phyloP scores from a whole-genome alignment of 768 basidiomycete genomes.

The Phlebiopsis gigantea region DNA sequence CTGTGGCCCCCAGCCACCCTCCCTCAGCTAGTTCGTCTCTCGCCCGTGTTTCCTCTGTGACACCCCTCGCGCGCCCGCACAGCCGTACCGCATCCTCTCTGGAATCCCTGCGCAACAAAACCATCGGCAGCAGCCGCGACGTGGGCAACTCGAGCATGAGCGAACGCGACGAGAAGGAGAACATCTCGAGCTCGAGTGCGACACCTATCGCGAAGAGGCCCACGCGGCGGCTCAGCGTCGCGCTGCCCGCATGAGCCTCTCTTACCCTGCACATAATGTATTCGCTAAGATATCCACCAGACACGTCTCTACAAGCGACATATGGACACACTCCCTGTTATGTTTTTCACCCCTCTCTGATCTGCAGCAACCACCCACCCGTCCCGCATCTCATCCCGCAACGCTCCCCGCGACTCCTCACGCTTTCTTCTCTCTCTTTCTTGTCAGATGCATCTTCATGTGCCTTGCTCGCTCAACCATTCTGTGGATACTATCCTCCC shows the following conservation, averaged over 20 bases:
- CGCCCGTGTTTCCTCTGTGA: slow-evolving; percentile 16
- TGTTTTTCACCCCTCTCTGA: background rate
- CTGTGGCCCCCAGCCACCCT: slow-evolving; percentile 18
- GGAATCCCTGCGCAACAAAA: slow-evolving; percentile 17
- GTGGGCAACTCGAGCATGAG: slow-evolving; percentile 30
- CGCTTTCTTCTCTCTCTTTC: background rate
- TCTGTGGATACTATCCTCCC: background rate
- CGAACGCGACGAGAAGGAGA: slow-evolving; percentile 58
- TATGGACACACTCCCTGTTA: background rate
- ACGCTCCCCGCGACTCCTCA: background rate
- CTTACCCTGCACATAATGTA: slow-evolving; percentile 1
- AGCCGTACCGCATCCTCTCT: slow-evolving; percentile 21
- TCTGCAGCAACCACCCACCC: background rate
- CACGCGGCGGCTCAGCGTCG: slow-evolving; percentile 19
- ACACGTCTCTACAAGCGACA: background rate
- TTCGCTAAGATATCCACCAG: slow-evolving; percentile 6
- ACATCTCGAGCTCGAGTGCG: slow-evolving; percentile 34
- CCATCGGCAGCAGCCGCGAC: slow-evolving; percentile 14
- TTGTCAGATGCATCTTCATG: background rate
- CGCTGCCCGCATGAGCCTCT: slow-evolving; percentile 6
- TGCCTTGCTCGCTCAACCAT: background rate
- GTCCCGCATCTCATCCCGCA: background rate
- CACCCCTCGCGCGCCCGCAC: slow-evolving; percentile 11
- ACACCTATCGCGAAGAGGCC: slow-evolving; percentile 18
- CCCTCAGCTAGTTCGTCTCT: slow-evolving; percentile 15